Percentiles rank a stretch among this genome's conserved stretches.
These are phyloP conservation scores for Mycena maculata DNA, from an alignment of 768 basidiomycete species.

Conservation along the genomic window DNA sequence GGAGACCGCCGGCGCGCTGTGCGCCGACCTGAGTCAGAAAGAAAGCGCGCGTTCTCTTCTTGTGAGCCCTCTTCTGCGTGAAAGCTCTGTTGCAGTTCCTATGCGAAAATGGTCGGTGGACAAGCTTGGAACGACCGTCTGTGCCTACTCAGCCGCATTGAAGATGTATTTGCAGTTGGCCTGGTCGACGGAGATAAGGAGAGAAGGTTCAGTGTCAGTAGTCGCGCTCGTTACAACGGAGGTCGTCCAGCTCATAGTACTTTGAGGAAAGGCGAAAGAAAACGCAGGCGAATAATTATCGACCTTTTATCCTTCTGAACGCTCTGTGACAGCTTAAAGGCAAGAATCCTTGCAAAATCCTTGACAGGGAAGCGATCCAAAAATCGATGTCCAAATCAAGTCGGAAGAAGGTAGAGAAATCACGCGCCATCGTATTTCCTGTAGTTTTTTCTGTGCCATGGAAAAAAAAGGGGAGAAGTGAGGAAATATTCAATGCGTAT, in stretches of 20 bases:
- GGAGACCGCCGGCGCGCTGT: constrained; percentile 75
- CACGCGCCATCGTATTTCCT: too few relatives aligned
- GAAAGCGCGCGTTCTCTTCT: constrained; percentile 74
- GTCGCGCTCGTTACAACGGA: constrained; percentile 68
- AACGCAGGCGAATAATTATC: neutral
- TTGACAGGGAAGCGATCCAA: too few relatives aligned
- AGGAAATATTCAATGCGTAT: too few relatives aligned
- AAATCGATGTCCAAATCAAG: too few relatives aligned
- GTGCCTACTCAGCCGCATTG: constrained; percentile 90
- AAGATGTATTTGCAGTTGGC: constrained; percentile 91
- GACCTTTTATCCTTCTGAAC: neutral
- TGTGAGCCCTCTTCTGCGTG: constrained; percentile 71
- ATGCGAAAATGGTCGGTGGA: too few relatives aligned
- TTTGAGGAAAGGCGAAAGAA: constrained; percentile 3
- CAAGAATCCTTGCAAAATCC: neutral
- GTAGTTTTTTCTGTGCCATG: too few relatives aligned
- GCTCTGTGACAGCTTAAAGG: constrained; percentile 10
- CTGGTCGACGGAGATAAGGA: constrained; percentile 77
- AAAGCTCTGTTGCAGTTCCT: constrained; percentile 80
- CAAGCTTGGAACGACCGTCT: too few relatives aligned
- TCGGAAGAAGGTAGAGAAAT: too few relatives aligned
- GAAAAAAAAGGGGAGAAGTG: too few relatives aligned
- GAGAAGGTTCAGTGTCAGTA: constrained; percentile 84
- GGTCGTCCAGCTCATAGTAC: constrained; percentile 69
- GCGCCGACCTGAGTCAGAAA: constrained; percentile 78